Evolutionary conservation across 257 asterid genomes (phyloP).

Genomic region (Coffea eugenioides): DNA sequence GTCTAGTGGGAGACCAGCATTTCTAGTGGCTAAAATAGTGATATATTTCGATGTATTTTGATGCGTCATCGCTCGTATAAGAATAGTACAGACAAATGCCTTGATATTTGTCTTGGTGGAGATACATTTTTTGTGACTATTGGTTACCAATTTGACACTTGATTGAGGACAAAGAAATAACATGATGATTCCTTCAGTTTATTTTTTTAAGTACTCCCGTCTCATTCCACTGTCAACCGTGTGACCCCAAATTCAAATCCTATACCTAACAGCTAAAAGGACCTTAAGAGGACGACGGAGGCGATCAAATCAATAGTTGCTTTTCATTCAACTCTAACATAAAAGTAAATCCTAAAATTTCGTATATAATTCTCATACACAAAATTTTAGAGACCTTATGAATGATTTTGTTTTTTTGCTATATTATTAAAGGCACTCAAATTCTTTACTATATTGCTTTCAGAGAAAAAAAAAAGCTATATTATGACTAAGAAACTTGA

Average conservation of each 20-base stretch:
- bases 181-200: too few relatives aligned
- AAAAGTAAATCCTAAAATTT: too few relatives aligned
- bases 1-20: constrained; percentile 46
- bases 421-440: too few relatives aligned
- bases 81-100: background rate
- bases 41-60: constrained; percentile 16
- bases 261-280: too few relatives aligned
- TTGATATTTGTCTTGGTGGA: background rate
- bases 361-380: background rate
- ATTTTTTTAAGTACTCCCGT: too few relatives aligned
- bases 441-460: background rate
- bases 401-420: too few relatives aligned
- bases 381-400: background rate
- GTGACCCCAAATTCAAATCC: too few relatives aligned
- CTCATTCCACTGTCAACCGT: too few relatives aligned
- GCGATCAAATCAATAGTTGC: background rate
- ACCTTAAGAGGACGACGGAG: too few relatives aligned
- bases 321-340: background rate
- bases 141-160: background rate
- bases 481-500: too few relatives aligned
- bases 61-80: background rate
- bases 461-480: too few relatives aligned
- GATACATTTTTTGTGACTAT: background rate
- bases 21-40: constrained; percentile 30
- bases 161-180: background rate